A percentile compares a stretch with the other conserved stretches of the same genome.
Evolutionary conservation across 495 filamentous ascomycete genomes (phyloP).

Genomic region (Neurospora pannonica): DNA sequence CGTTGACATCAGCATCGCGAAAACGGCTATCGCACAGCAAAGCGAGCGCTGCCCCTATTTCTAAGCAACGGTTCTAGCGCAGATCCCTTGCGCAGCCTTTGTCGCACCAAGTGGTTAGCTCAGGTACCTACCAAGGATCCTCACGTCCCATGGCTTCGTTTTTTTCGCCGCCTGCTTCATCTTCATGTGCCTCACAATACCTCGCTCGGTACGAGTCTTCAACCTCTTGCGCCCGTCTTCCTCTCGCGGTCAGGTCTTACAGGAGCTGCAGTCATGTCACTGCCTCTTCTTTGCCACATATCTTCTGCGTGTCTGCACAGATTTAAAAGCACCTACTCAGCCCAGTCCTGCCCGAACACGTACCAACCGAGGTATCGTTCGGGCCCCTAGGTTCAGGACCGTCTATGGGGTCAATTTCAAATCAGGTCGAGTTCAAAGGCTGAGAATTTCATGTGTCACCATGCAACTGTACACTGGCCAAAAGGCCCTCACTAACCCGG

Average conservation of each 20-base stretch:
- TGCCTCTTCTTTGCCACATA: neutral
- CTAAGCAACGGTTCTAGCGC: neutral
- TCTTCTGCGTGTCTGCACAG: neutral
- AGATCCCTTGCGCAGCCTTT: neutral
- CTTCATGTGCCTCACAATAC: neutral
- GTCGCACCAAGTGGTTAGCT: neutral
- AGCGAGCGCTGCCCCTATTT: neutral
- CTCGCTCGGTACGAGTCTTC: neutral
- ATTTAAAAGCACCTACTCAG: neutral
- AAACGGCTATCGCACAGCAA: neutral
- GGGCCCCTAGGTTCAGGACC: neutral
- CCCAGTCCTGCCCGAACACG: neutral
- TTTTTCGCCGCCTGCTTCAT: neutral
- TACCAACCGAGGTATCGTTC: neutral
- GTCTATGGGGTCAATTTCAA: neutral
- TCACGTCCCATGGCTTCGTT: neutral
- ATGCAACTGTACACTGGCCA: neutral
- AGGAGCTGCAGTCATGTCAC: neutral
- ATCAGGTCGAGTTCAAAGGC: neutral
- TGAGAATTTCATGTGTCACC: neutral
- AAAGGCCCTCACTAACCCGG: neutral
- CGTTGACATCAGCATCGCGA: neutral
- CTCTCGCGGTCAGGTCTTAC: neutral
- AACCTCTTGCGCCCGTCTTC: neutral
- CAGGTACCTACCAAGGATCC: neutral